A percentile compares a stretch with the other conserved stretches of the same genome.
Conservation (phyloP, 495 filamentous ascomycete species). For the Chaetomium tenue region DNA sequence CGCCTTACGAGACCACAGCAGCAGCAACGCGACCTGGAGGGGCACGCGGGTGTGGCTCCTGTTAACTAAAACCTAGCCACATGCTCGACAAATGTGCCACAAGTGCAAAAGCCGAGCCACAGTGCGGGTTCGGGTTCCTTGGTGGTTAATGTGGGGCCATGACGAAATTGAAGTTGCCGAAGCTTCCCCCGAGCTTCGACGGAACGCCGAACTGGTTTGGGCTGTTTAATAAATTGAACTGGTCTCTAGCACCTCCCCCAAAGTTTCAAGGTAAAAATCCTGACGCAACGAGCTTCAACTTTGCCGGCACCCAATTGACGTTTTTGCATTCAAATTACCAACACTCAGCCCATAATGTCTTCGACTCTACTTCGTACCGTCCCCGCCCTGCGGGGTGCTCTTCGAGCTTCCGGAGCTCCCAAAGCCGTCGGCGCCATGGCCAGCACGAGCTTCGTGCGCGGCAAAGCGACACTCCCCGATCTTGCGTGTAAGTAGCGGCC, state of each 20-base stretch:
- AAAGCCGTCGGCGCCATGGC: conserved; percentile 57
- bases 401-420: conserved; percentile 41
- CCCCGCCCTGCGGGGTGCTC: conserved; percentile 45
- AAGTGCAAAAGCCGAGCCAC: background rate
- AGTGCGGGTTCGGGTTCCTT: too few relatives aligned
- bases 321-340: background rate
- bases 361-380: conserved; percentile 53
- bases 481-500: conserved; percentile 69
- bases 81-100: background rate
- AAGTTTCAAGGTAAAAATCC: background rate
- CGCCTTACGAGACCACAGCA: background rate
- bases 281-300: background rate
- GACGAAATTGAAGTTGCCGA: conserved; percentile 33
- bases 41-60: background rate
- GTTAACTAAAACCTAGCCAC: background rate
- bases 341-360: conserved; percentile 43
- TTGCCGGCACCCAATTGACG: conserved; percentile 23
- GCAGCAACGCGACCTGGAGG: too few relatives aligned
- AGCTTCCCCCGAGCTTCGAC: conserved; percentile 30
- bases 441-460: conserved; percentile 70
- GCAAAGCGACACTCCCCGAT: conserved; percentile 91
- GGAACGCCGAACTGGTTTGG: conserved; percentile 20
- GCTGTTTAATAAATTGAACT: background rate
- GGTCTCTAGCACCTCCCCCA: background rate
- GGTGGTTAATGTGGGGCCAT: conserved; percentile 25